These are phyloP conservation scores for Auricularia auricula-judae DNA, from an alignment of 768 basidiomycete species.

Conservation along the genomic window DNA sequence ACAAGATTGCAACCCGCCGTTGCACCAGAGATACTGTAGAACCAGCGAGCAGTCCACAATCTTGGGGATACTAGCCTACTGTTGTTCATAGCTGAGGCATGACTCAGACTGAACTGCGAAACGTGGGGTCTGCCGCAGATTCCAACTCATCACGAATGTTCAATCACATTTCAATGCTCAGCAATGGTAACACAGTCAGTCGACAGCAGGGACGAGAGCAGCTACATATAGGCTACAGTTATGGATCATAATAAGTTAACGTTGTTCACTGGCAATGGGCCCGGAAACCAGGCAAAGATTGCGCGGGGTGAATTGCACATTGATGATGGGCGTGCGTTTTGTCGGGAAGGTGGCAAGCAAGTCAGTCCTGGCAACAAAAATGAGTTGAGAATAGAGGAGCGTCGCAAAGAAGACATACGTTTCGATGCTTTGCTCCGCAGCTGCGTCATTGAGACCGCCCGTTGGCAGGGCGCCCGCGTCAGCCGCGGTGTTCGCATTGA, in stretches of 20 bases:
- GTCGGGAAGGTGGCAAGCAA: slow-evolving; percentile 87
- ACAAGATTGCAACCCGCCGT: too few relatives aligned
- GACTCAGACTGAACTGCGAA: too few relatives aligned
- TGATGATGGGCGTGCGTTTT: slow-evolving; percentile 86
- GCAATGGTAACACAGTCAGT: neutral
- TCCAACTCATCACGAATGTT: neutral
- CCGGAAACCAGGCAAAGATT: slow-evolving; percentile 90
- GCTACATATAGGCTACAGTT: neutral
- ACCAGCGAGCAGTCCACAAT: too few relatives aligned
- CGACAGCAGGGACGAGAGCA: neutral
- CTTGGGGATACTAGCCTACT: too few relatives aligned
- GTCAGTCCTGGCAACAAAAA: slow-evolving; percentile 45
- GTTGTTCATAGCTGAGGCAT: too few relatives aligned
- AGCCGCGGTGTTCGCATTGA: slow-evolving; percentile 37
- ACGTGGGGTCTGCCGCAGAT: too few relatives aligned
- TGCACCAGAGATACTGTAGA: too few relatives aligned
- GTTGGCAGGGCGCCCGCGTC: slow-evolving; percentile 23
- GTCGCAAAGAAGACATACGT: slow-evolving; percentile 45
- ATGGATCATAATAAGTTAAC: slow-evolving; percentile 19
- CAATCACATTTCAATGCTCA: neutral
- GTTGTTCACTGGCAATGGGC: slow-evolving; percentile 38
- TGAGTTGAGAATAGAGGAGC: neutral
- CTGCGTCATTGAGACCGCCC: slow-evolving; percentile 20
- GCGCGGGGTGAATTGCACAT: slow-evolving; percentile 88
- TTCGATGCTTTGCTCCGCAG: slow-evolving; percentile 50